Conservation (phyloP, 2,329 filamentous ascomycete species). For the Coniochaeta sp. region DNA sequence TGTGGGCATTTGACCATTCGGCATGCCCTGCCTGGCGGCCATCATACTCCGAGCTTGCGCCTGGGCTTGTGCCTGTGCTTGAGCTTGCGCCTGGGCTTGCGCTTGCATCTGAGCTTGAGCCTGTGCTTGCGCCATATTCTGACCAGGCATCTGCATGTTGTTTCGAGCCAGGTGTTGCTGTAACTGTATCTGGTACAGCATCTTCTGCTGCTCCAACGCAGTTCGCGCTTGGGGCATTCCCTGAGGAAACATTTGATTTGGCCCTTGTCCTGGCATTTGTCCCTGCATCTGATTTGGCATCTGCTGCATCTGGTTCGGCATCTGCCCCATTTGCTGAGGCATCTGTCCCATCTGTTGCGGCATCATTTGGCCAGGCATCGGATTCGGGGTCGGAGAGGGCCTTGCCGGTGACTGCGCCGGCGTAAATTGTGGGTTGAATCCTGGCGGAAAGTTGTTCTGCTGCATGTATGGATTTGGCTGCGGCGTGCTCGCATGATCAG, state of each 20-base stretch:
- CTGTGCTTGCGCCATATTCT: constrained; percentile 10
- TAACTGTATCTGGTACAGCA: constrained; percentile 49
- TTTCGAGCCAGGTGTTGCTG: constrained; percentile 63
- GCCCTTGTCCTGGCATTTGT: constrained; percentile 23
- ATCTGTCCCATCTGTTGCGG: constrained; percentile 39
- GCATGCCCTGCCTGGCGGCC: constrained; percentile 40
- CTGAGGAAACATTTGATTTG: constrained; percentile 19
- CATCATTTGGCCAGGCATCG: constrained; percentile 49
- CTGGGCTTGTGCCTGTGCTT: constrained; percentile 12
- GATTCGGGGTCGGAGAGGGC: constrained; percentile 46
- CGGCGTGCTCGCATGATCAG: constrained; percentile 67
- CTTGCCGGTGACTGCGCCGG: constrained; percentile 48
- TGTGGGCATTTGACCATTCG: constrained; percentile 49
- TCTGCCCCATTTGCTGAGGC: constrained; percentile 21
- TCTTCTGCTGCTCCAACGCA: constrained; percentile 1
- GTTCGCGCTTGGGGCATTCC: not conserved
- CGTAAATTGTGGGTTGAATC: constrained; percentile 51
- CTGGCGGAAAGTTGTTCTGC: constrained; percentile 45
- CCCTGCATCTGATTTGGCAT: constrained; percentile 21
- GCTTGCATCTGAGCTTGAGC: constrained; percentile 9
- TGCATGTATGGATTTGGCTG: constrained; percentile 66
- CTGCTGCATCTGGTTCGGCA: constrained; percentile 32
- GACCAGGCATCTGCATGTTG: constrained; percentile 28
- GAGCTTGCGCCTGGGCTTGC: constrained; percentile 10
- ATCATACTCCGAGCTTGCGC: constrained; percentile 36